Conservation (phyloP, 2,329 filamentous ascomycete genomes). For the Aureobasidium sp. region DNA sequence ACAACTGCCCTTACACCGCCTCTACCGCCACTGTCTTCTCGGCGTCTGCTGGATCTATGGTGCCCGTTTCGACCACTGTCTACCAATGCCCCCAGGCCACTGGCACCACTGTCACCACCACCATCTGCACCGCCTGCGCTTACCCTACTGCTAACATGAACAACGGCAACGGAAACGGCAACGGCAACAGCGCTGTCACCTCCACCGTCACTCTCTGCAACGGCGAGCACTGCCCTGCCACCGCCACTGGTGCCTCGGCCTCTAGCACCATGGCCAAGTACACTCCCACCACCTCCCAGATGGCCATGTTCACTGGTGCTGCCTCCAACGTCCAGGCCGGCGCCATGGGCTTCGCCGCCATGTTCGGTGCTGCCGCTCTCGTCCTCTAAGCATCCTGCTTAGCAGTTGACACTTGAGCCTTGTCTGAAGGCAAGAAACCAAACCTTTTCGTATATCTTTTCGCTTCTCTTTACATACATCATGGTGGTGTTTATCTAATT, state of each 20-base stretch:
- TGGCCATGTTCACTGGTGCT: slow-evolving; percentile 14
- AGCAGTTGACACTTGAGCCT: not conserved
- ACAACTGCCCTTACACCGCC: slow-evolving; percentile 9
- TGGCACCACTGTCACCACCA: not conserved
- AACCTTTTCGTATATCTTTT: slow-evolving; percentile 1
- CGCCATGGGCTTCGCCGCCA: slow-evolving; percentile 7
- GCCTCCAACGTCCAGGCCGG: slow-evolving; percentile 12
- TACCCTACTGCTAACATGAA: slow-evolving; percentile 11
- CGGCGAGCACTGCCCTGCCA: not conserved
- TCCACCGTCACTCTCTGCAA: slow-evolving; percentile 13
- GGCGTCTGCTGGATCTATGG: not conserved
- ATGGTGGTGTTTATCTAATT: not conserved
- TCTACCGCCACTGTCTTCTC: slow-evolving; percentile 8
- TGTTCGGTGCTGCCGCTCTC: slow-evolving; percentile 13
- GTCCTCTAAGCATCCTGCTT: slow-evolving; percentile 12
- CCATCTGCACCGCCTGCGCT: slow-evolving; percentile 10
- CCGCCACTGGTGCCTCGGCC: not conserved
- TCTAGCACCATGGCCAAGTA: not conserved
- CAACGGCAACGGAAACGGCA: not conserved
- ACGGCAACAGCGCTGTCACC: not conserved
- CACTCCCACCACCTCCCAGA: not conserved
- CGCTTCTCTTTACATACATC: not conserved
- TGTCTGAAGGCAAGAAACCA: not conserved
- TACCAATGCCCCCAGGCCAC: not conserved
- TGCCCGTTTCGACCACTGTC: not conserved